Percentiles rank a stretch among this genome's conserved stretches.
These are phyloP conservation scores for Cryptosporidium andersoni DNA, from an alignment of 169 alveolate species.

Conservation along the genomic window DNA sequence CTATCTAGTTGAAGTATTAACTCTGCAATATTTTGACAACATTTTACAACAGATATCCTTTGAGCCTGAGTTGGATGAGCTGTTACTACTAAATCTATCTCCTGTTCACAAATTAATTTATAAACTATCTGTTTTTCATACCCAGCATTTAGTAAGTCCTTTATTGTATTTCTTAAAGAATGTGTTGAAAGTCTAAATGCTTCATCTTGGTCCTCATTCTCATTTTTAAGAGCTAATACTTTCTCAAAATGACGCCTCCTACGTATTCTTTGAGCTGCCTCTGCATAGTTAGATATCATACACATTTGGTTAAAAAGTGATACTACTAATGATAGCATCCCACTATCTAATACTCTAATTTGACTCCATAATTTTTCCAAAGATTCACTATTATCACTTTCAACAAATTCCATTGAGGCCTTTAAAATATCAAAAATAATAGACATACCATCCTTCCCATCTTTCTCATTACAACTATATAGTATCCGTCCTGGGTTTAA, in stretches of 20 bases:
- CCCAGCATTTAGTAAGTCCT: conserved; percentile 63
- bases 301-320: conserved; percentile 78
- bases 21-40: conserved; percentile 77
- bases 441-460: conserved; percentile 3
- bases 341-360: conserved; percentile 34
- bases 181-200: conserved; percentile 7
- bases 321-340: conserved; percentile 73
- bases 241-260: conserved; percentile 75
- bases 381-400: conserved; percentile 14
- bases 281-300: conserved; percentile 76
- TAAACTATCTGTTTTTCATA: conserved; percentile 71
- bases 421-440: conserved; percentile 53
- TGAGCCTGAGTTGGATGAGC: conserved; percentile 85
- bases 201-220: conserved; percentile 20
- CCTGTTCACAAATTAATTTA: conserved; percentile 73
- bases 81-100: conserved; percentile 80
- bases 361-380: conserved; percentile 22
- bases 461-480: background rate
- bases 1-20: conserved; percentile 76
- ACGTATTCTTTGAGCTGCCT: conserved; percentile 80
- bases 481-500: background rate
- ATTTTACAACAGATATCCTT: conserved; percentile 77
- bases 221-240: conserved; percentile 68
- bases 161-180: conserved; percentile 24
- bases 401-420: conserved; percentile 43